A percentile compares a stretch with the other conserved stretches of the same genome.
Conservation (phyloP, 1,284 basidiomycete genomes). For the Fistulinella cinereoalba region DNA sequence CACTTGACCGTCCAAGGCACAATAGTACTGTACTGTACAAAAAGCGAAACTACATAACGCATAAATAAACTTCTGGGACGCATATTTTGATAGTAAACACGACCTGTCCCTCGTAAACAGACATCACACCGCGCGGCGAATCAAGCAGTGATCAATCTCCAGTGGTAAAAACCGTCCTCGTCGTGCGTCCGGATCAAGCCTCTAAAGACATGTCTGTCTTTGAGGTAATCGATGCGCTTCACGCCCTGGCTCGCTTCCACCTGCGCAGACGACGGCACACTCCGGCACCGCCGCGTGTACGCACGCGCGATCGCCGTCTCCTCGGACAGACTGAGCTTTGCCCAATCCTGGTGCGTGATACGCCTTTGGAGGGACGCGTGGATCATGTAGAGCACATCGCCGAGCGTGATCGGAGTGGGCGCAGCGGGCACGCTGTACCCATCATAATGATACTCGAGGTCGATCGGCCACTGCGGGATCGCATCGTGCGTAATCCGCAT, state of each 20-base stretch:
- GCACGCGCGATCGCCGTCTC: conserved; percentile 49
- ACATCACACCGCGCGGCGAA: too few relatives aligned
- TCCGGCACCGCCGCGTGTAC: conserved; percentile 52
- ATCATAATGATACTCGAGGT: conserved; percentile 42
- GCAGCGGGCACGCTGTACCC: conserved; percentile 11
- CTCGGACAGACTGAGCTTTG: conserved; percentile 37
- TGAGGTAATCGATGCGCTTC: conserved; percentile 57
- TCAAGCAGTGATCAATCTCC: conserved; percentile 36
- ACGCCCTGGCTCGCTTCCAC: conserved; percentile 51
- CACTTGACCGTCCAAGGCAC: too few relatives aligned
- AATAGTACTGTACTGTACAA: too few relatives aligned
- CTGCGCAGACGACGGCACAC: conserved; percentile 38
- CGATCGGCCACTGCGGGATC: conserved; percentile 61
- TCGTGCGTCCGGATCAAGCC: conserved; percentile 46
- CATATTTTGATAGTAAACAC: too few relatives aligned
- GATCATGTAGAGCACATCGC: conserved; percentile 55
- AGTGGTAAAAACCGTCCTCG: conserved; percentile 38
- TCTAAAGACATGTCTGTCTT: conserved; percentile 50
- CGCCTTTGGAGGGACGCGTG: conserved; percentile 50
- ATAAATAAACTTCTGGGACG: too few relatives aligned
- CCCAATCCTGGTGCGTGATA: conserved; percentile 60
- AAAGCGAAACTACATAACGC: too few relatives aligned
- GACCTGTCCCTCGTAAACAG: too few relatives aligned
- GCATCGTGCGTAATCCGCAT: conserved; percentile 57
- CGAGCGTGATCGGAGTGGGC: conserved; percentile 50